phyloP scores from a whole-genome alignment of 2,329 filamentous ascomycete species.

The Metarhizium sp. region DNA sequence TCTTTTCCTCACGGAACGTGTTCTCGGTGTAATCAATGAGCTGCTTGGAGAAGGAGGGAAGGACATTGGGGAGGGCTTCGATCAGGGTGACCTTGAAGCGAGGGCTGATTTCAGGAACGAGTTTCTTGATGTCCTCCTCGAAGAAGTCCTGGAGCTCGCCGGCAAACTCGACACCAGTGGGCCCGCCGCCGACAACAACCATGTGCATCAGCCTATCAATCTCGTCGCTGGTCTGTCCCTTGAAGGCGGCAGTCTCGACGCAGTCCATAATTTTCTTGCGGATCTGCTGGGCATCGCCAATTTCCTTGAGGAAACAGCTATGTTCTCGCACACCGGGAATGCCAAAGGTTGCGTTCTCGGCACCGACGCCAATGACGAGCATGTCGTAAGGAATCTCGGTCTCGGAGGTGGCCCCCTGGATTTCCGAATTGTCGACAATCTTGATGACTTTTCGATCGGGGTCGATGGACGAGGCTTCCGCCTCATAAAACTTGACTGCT shows the following conservation, averaged over 20 bases:
- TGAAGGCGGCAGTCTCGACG: conserved; percentile 96
- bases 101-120: conserved; percentile 88
- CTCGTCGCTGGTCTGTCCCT: conserved; percentile 83
- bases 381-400: conserved; percentile 96
- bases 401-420: conserved; percentile 72
- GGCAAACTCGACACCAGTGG: conserved; percentile 95
- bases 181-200: conserved; percentile 90
- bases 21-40: conserved; percentile 99
- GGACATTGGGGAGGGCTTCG: conserved; percentile 89
- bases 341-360: conserved; percentile 97
- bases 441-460: conserved; percentile 79
- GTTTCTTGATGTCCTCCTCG: conserved; percentile 94
- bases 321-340: conserved; percentile 93
- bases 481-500: conserved; percentile 93
- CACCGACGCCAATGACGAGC: conserved; percentile 93
- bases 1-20: conserved; percentile 97
- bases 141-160: conserved; percentile 99
- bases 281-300: conserved; percentile 89
- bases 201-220: conserved; percentile 93
- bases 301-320: conserved; percentile 98
- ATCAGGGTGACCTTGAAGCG: conserved; percentile 97
- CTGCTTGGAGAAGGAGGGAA: conserved; percentile 98
- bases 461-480: conserved; percentile 92
- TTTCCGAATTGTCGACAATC: conserved; percentile 86
- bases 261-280: conserved; percentile 99